Evolutionary conservation across 2,329 filamentous ascomycete genomes (phyloP).

Genomic region (Exophiala phaeomuriformis): DNA sequence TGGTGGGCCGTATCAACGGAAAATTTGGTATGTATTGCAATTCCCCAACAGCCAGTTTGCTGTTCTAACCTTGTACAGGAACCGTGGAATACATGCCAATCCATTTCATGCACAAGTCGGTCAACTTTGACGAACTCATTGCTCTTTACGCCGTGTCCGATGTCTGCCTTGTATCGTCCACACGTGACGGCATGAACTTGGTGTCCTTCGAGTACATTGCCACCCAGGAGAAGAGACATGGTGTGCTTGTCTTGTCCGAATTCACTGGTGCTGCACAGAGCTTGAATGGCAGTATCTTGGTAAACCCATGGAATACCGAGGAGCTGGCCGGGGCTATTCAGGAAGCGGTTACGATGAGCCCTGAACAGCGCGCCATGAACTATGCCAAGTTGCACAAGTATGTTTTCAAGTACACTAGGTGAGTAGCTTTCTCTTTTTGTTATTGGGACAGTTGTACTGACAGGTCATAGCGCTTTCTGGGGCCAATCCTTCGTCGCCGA

Average conservation of each 20-base stretch:
- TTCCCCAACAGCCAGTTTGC: background rate
- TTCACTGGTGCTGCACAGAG: slow-evolving; percentile 94
- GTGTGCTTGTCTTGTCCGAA: slow-evolving; percentile 90
- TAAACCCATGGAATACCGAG: slow-evolving; percentile 98
- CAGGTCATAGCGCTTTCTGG: slow-evolving; percentile 69
- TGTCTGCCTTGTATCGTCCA: slow-evolving; percentile 85
- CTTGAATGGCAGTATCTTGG: slow-evolving; percentile 83
- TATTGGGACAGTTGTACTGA: slow-evolving; percentile 22
- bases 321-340: slow-evolving; percentile 89
- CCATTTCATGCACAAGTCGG: slow-evolving; percentile 95
- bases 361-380: slow-evolving; percentile 77
- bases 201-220: slow-evolving; percentile 98
- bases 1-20: slow-evolving; percentile 94
- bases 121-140: slow-evolving; percentile 88
- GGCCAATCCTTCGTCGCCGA: slow-evolving; percentile 86
- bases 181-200: slow-evolving; percentile 97
- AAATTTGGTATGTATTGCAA: slow-evolving; percentile 59
- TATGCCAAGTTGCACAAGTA: slow-evolving; percentile 90
- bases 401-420: slow-evolving; percentile 92
- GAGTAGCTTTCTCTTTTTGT: background rate
- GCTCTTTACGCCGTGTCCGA: slow-evolving; percentile 89
- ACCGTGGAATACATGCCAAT: slow-evolving; percentile 99
- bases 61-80: slow-evolving; percentile 39
- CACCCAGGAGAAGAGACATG: slow-evolving; percentile 80
- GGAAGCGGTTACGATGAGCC: slow-evolving; percentile 92